phyloP scores from a whole-genome alignment of 345 rosid genomes.

The Heritiera littoralis region DNA sequence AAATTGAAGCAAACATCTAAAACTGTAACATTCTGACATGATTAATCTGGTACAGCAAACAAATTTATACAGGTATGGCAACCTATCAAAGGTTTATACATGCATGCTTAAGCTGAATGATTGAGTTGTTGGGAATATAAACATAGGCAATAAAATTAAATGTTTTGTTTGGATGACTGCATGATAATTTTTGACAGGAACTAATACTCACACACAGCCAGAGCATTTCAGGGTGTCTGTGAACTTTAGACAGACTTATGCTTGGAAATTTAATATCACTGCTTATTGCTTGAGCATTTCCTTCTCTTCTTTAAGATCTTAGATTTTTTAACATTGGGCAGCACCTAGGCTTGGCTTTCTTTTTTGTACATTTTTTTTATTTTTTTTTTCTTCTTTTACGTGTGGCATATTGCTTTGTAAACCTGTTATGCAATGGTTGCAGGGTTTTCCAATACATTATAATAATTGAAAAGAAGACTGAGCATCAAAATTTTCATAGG shows the following conservation, averaged over 20 bases:
- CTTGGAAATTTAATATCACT: not conserved
- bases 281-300: not conserved
- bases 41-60: not conserved
- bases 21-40: conserved; percentile 4
- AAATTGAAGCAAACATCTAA: not conserved
- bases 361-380: not conserved
- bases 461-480: not conserved
- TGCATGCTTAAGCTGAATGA: too few relatives aligned
- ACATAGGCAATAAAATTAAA: not conserved
- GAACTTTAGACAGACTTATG: not conserved
- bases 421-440: not conserved
- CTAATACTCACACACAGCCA: not conserved
- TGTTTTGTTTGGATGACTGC: not conserved
- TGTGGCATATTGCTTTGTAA: not conserved
- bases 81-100: not conserved
- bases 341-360: not conserved
- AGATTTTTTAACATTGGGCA: not conserved
- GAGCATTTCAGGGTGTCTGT: not conserved
- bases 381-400: not conserved
- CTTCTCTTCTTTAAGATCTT: not conserved
- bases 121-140: not conserved
- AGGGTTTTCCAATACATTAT: not conserved
- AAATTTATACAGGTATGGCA: not conserved
- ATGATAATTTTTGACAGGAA: not conserved
- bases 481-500: not conserved